These are phyloP conservation scores for Epichloe gansuensis DNA, from an alignment of 2,329 filamentous ascomycete genomes.

Conservation along the genomic window DNA sequence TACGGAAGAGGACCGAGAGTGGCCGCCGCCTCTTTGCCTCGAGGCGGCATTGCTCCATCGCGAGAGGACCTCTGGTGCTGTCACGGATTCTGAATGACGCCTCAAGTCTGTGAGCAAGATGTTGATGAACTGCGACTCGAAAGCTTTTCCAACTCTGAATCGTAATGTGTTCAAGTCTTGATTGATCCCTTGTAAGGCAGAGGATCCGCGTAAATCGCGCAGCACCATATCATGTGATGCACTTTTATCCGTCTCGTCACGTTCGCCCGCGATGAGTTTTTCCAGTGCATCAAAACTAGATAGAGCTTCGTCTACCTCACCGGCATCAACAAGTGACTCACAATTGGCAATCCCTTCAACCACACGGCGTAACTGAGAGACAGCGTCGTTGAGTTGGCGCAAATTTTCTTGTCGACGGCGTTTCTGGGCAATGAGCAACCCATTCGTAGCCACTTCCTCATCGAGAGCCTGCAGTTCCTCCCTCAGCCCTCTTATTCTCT, in stretches of 20 bases:
- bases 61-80: conserved; percentile 60
- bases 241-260: conserved; percentile 25
- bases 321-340: conserved; percentile 69
- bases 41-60: conserved; percentile 74
- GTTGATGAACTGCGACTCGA: conserved; percentile 68
- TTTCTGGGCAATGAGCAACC: conserved; percentile 75
- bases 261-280: conserved; percentile 63
- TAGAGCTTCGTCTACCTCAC: conserved; percentile 72
- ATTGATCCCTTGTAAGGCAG: conserved; percentile 68
- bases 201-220: conserved; percentile 63
- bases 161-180: conserved; percentile 66
- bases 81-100: conserved; percentile 64
- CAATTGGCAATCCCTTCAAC: conserved; percentile 64
- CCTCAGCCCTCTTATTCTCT: conserved; percentile 69
- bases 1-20: conserved; percentile 52
- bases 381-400: conserved; percentile 66
- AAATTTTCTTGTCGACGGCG: conserved; percentile 75
- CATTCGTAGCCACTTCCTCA: conserved; percentile 73
- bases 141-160: conserved; percentile 73
- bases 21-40: conserved; percentile 57
- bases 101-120: conserved; percentile 70
- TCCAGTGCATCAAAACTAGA: conserved; percentile 68
- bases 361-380: conserved; percentile 70
- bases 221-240: conserved; percentile 24
- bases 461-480: conserved; percentile 73